Evolutionary conservation across 2,329 filamentous ascomycete species (phyloP).

Genomic region (Endoconidiophora polonica): DNA sequence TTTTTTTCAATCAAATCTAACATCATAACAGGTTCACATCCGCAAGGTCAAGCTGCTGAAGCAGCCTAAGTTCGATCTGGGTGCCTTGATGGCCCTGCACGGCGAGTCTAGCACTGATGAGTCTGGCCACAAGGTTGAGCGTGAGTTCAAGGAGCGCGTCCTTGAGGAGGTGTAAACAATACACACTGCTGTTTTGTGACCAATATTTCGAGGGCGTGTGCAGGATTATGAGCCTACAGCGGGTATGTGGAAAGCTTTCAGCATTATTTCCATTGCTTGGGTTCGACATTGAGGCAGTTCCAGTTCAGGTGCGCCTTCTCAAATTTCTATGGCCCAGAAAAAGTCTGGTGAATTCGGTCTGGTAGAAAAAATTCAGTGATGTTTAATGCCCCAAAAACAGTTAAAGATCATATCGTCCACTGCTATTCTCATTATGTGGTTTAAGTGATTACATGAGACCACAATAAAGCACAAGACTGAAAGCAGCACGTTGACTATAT

Average conservation of each 20-base stretch:
- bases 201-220: slow-evolving; percentile 11
- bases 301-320: slow-evolving; percentile 5
- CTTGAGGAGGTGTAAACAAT: slow-evolving; percentile 73
- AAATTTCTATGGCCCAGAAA: slow-evolving; percentile 12
- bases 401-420: slow-evolving; percentile 5
- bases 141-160: slow-evolving; percentile 98
- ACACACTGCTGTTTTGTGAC: slow-evolving; percentile 13
- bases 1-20: slow-evolving; percentile 17
- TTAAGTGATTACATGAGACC: too few species aligned
- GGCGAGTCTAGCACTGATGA: slow-evolving; percentile 94
- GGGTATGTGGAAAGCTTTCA: slow-evolving; percentile 11
- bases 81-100: slow-evolving; percentile 88
- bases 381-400: slow-evolving; percentile 14
- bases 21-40: slow-evolving; percentile 69
- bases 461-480: too few species aligned
- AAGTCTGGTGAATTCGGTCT: slow-evolving; percentile 14
- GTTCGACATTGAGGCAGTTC: slow-evolving; percentile 10
- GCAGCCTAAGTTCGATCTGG: slow-evolving; percentile 96
- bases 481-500: too few species aligned
- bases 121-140: slow-evolving; percentile 94
- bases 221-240: slow-evolving; percentile 11
- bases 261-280: slow-evolving; percentile 11
- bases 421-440: neutral
- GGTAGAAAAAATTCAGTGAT: slow-evolving; percentile 14
- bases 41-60: slow-evolving; percentile 99